phyloP scores from a whole-genome alignment of 768 basidiomycete genomes.

The Kondoa subrosea region DNA sequence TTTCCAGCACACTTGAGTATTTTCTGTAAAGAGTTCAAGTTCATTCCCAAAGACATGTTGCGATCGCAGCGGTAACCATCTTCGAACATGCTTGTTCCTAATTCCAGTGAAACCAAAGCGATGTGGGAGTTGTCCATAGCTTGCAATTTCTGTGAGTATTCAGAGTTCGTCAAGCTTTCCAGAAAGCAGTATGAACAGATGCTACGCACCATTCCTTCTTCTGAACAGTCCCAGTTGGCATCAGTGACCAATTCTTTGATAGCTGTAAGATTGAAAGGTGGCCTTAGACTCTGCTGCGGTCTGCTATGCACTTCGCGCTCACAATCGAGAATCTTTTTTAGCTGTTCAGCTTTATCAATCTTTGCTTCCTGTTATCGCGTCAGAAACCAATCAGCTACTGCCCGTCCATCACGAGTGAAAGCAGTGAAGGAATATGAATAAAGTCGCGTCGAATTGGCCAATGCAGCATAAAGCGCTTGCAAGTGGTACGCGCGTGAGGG shows the following conservation, averaged over 20 bases:
- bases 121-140: constrained; percentile 99
- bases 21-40: constrained; percentile 74
- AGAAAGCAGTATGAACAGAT: constrained; percentile 2
- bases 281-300: constrained; percentile 7
- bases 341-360: constrained; percentile 63
- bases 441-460: too few species aligned
- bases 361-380: constrained; percentile 55
- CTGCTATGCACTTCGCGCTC: constrained; percentile 26
- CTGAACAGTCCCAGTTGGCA: constrained; percentile 92
- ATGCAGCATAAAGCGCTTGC: neutral
- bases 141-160: constrained; percentile 52
- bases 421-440: too few species aligned
- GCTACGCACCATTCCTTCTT: constrained; percentile 65
- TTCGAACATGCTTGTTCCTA: constrained; percentile 58
- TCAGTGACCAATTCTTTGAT: constrained; percentile 96
- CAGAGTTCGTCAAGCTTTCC: neutral
- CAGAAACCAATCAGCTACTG: neutral
- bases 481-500: neutral
- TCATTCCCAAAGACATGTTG: constrained; percentile 77
- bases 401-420: too few species aligned
- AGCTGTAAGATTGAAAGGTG: constrained; percentile 39
- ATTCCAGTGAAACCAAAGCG: constrained; percentile 76
- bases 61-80: constrained; percentile 74
- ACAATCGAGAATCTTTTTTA: constrained; percentile 92
- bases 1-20: constrained; percentile 95